These are phyloP conservation scores for Cercospora zeae-maydis DNA, from an alignment of 2,329 filamentous ascomycete species.

Conservation along the genomic window DNA sequence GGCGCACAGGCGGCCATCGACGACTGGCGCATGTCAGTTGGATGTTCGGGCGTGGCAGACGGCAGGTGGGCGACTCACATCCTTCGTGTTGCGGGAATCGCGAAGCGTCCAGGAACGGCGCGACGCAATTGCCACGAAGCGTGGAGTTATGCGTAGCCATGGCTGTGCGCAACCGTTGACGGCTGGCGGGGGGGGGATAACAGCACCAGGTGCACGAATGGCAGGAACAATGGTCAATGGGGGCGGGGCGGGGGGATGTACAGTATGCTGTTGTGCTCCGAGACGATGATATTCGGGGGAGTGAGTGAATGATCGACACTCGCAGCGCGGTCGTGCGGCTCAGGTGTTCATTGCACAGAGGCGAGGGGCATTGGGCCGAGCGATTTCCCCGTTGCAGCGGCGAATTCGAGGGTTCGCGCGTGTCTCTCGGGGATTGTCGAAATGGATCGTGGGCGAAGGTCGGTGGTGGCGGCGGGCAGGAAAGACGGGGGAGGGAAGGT, in stretches of 20 bases:
- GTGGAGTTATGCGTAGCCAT: slow-evolving; percentile 32
- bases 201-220: slow-evolving; percentile 11
- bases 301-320: not conserved
- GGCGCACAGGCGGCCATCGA: slow-evolving; percentile 58
- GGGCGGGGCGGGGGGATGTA: too few relatives aligned
- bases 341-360: not conserved
- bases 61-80: slow-evolving; percentile 54
- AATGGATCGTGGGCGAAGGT: not conserved
- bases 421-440: not conserved
- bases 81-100: slow-evolving; percentile 60
- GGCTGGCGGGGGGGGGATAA: not conserved
- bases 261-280: slow-evolving; percentile 6
- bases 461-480: not conserved
- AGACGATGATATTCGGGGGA: not conserved
- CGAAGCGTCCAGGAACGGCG: slow-evolving; percentile 65
- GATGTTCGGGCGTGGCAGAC: not conserved
- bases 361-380: not conserved
- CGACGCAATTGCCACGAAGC: slow-evolving; percentile 56
- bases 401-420: not conserved
- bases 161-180: slow-evolving; percentile 2
- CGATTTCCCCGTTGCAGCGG: not conserved
- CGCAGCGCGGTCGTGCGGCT: not conserved
- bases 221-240: too few relatives aligned
- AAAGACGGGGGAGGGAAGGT: not conserved
- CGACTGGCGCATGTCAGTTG: slow-evolving; percentile 45